Evolutionary conservation across 192 early-diverging fungal genomes (phyloP), one percentile per base, ranked within the genome.

Genomic region (Linnemannia schmuckeri): DNA sequence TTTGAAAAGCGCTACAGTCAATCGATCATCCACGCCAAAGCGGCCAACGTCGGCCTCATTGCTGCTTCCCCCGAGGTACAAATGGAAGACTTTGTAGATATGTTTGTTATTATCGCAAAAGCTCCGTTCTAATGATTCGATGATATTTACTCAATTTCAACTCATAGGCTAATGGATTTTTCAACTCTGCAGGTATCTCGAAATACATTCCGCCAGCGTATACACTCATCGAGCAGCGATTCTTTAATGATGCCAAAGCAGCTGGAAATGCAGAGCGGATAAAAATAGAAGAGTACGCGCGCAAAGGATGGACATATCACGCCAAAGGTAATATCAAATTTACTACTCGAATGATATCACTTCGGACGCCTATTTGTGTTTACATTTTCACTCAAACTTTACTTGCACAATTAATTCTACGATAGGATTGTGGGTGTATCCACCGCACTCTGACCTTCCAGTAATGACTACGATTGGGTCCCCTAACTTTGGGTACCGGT

Each of bases 221-320:
- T 89, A 97, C 97, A 24, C 90, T 94, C 72, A 93, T 99, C 55
- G 96, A 97, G 85, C 88, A 89, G 71, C 85, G 92, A 44, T 95
- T 97, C 87, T 90, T 96, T 66, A 87, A 85, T 27, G 73, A 91
- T 20, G 90, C 93, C n/a, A 83, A 86, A 9, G 52, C 77, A 10
- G 72, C 72, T n/a, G 76, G 89, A 10, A 90, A 88, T 42, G 82
- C 79, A 0, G 88, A 93, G 9, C 83, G 88, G 54, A 94, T 97
- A 72, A 87, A 90, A 7, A 93, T 98, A 27, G 89, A 91, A 47
- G 98, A 99, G 89, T 99, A 96, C 84, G 82, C 86, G 18, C 84
- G 96, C 42, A 82, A 88, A 8, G 94, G 94, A 37, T 99, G 98
- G 98, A 99, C 98, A 1, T 99, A 94, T 84, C 98, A 99, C 83